A percentile compares a stretch with the other conserved stretches of the same genome.
Evolutionary conservation across 73 alveolate genomes (phyloP).

Genomic region (Breviolum minutum): DNA sequence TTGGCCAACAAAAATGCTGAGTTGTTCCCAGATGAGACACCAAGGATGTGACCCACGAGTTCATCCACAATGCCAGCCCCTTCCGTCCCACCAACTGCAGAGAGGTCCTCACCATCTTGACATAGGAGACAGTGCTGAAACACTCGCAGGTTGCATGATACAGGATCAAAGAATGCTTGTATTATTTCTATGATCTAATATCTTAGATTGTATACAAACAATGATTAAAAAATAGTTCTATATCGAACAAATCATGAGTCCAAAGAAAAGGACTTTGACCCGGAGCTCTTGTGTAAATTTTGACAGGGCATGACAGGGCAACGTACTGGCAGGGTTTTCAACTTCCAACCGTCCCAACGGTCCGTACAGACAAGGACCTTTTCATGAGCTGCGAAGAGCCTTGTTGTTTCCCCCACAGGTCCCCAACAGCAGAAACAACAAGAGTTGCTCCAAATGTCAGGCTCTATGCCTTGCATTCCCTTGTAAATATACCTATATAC

Average conservation of each 20-base stretch:
- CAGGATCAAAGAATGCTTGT: not conserved
- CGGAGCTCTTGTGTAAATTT: too few relatives aligned
- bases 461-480: too few relatives aligned
- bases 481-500: too few relatives aligned
- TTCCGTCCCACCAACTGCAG: slow-evolving; percentile 34
- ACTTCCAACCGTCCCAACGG: not conserved
- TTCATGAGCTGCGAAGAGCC: slow-evolving; percentile 3
- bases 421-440: too few relatives aligned
- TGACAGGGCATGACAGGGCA: too few relatives aligned
- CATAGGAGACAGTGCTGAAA: not conserved
- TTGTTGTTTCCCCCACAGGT: not conserved
- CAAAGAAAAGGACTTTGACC: too few relatives aligned
- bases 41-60: not conserved
- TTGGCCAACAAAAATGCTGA: not conserved
- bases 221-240: not conserved
- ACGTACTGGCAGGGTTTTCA: not conserved
- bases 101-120: slow-evolving; percentile 25
- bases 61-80: slow-evolving; percentile 50
- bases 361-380: slow-evolving; percentile 29
- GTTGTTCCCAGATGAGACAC: not conserved
- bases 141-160: not conserved
- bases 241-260: not conserved
- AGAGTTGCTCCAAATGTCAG: too few relatives aligned
- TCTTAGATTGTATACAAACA: not conserved
- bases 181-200: too few relatives aligned